These are phyloP conservation scores for Fusarium nanum DNA, from an alignment of 2,329 filamentous ascomycete genomes.

Conservation along the genomic window DNA sequence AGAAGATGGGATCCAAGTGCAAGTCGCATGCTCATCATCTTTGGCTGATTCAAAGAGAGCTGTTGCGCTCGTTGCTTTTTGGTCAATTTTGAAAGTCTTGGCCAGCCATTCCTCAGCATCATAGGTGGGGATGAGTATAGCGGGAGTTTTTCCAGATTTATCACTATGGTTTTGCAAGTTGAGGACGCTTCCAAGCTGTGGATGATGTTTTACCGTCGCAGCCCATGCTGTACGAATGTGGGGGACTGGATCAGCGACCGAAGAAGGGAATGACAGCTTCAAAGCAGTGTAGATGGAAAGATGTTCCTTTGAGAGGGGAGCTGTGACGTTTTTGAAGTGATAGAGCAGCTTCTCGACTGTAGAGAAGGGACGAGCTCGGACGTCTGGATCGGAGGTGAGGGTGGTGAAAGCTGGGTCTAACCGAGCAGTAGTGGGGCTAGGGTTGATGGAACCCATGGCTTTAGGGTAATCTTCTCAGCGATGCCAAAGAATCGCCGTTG, in stretches of 20 bases:
- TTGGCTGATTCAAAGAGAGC: constrained; percentile 3
- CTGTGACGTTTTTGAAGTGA: constrained; percentile 2
- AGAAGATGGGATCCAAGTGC: constrained; percentile 1
- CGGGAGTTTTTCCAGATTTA: background rate
- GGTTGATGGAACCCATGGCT: background rate
- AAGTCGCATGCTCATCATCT: constrained; percentile 8
- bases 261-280: constrained; percentile 1
- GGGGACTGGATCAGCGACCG: background rate
- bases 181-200: constrained; percentile 7
- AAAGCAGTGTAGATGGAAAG: constrained; percentile 7
- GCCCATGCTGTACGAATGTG: constrained; percentile 7
- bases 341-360: constrained; percentile 7
- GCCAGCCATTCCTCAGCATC: background rate
- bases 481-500: background rate
- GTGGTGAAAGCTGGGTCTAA: background rate
- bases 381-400: background rate
- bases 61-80: background rate
- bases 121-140: constrained; percentile 2
- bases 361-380: constrained; percentile 5
- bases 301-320: background rate
- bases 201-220: background rate
- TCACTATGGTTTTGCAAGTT: background rate
- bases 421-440: background rate
- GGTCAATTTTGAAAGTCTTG: constrained; percentile 4
- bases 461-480: background rate